phyloP scores from a whole-genome alignment of 73 alveolate genomes.

The Paramecium tetraurelia region DNA sequence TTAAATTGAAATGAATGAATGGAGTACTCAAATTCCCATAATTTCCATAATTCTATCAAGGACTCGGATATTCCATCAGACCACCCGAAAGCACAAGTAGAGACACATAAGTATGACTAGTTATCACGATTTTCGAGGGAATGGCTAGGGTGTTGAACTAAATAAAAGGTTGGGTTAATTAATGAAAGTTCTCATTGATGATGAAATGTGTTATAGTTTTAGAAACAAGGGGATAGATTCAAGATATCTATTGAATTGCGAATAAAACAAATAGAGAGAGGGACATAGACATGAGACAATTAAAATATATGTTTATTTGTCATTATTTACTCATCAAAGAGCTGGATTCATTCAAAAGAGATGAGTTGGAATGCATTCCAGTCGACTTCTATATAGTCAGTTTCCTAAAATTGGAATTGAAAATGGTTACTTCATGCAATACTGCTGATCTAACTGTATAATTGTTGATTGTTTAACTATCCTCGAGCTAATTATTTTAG shows the following conservation, averaged over 20 bases:
- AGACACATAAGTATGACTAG: not conserved
- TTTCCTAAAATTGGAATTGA: not conserved
- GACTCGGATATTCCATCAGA: not conserved
- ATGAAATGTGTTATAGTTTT: not conserved
- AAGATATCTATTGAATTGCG: not conserved
- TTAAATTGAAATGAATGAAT: not conserved
- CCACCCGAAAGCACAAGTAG: not conserved
- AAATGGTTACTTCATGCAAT: not conserved
- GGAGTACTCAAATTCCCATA: not conserved
- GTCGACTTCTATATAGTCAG: not conserved
- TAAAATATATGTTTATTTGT: not conserved
- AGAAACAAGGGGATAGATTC: not conserved
- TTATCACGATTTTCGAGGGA: not conserved
- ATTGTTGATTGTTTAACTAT: not conserved
- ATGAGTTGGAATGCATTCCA: conserved; percentile 24
- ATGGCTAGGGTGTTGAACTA: not conserved
- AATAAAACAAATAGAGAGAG: not conserved
- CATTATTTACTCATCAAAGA: not conserved
- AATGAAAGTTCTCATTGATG: not conserved
- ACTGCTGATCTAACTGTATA: not conserved
- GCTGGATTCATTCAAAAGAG: not conserved
- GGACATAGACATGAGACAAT: not conserved
- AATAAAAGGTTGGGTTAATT: not conserved
- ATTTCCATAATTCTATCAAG: not conserved
- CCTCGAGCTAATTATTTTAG: not conserved